Evolutionary conservation across 805 yeast species (phyloP).

Genomic region (Blastobotrys peoriensis): DNA sequence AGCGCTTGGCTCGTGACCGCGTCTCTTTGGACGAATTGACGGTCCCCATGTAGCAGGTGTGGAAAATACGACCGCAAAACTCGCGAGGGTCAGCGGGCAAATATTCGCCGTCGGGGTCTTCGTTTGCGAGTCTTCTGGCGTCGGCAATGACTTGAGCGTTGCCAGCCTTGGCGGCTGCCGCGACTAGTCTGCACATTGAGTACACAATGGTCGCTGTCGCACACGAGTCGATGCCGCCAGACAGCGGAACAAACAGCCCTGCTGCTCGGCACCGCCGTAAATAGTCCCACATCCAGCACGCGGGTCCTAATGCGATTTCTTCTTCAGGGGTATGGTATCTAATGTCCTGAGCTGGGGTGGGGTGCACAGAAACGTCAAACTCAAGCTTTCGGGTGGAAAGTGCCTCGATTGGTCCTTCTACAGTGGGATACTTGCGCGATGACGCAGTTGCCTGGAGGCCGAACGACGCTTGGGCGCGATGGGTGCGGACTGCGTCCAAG

Average conservation of each 20-base stretch:
- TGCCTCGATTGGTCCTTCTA: constrained; percentile 13
- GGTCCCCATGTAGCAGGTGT: constrained; percentile 95
- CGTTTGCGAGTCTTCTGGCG: constrained; percentile 60
- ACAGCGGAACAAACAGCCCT: constrained; percentile 87
- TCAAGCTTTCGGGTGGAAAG: constrained; percentile 11
- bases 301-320: constrained; percentile 97
- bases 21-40: constrained; percentile 87
- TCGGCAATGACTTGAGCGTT: constrained; percentile 73
- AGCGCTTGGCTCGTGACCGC: constrained; percentile 67
- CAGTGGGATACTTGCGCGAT: constrained; percentile 27
- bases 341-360: constrained; percentile 47
- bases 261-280: constrained; percentile 83
- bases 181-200: constrained; percentile 88
- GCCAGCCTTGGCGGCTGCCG: constrained; percentile 59
- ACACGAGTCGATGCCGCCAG: constrained; percentile 98
- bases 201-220: constrained; percentile 94
- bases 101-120: constrained; percentile 43
- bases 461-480: constrained; percentile 66
- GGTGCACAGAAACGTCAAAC: constrained; percentile 57
- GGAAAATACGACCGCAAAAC: constrained; percentile 69
- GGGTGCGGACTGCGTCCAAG: constrained; percentile 81
- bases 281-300: constrained; percentile 99
- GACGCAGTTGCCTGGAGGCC: constrained; percentile 61
- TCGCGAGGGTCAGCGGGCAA: constrained; percentile 70
- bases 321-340: constrained; percentile 81